phyloP scores from a whole-genome alignment of 2,329 filamentous ascomycete species.

The Botrytis squamosa region DNA sequence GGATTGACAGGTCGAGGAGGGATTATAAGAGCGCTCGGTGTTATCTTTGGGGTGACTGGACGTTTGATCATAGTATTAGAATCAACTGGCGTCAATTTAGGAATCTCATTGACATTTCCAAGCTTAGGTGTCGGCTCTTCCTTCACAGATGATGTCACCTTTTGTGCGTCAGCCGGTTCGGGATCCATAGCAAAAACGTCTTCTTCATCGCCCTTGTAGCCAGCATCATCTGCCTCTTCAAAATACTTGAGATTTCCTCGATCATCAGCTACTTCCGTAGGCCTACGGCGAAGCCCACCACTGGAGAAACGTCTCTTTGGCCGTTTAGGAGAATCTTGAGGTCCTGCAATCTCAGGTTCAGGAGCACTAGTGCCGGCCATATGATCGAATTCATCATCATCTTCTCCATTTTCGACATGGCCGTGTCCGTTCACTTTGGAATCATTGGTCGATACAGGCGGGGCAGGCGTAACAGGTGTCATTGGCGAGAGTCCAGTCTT shows the following conservation, averaged over 20 bases:
- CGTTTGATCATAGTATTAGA: neutral
- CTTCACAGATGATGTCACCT: neutral
- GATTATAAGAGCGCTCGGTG: conserved; percentile 11
- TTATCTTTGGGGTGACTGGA: neutral
- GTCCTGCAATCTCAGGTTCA: conserved; percentile 52
- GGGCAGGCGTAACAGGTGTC: conserved; percentile 20
- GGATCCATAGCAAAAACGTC: conserved; percentile 69
- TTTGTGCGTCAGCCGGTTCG: conserved; percentile 27
- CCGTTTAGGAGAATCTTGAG: conserved; percentile 28
- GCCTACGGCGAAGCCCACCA: conserved; percentile 73
- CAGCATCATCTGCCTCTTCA: conserved; percentile 83
- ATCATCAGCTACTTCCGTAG: conserved; percentile 67
- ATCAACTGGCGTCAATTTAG: neutral
- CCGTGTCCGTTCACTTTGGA: neutral
- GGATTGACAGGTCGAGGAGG: conserved; percentile 65
- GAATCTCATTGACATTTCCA: neutral
- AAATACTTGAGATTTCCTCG: conserved; percentile 85
- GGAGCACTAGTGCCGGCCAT: conserved; percentile 64
- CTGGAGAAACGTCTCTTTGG: conserved; percentile 80
- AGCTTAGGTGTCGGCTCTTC: neutral
- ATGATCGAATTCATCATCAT: conserved; percentile 36
- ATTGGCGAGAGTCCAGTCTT: conserved; percentile 25
- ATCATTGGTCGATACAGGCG: conserved; percentile 16
- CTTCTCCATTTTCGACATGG: conserved; percentile 37
- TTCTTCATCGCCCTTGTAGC: conserved; percentile 72